Conservation (phyloP, 176 grass and related monocot genomes). For the Luzula sylvatica region DNA sequence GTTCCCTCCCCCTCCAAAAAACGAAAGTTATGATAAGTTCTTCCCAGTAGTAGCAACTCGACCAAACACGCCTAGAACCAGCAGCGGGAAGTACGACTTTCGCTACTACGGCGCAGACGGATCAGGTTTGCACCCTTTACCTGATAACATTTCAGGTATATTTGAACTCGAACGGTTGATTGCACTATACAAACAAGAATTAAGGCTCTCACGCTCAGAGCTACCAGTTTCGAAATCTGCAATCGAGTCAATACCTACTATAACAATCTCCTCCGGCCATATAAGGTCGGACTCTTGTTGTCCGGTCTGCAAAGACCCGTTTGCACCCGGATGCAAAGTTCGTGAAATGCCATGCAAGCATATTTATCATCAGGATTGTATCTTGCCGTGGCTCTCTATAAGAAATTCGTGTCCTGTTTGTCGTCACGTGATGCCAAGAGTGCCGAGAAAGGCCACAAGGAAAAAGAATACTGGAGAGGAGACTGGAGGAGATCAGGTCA, state of each 20-base stretch:
- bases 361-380: slow-evolving; percentile 61
- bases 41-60: no score
- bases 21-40: no score
- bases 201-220: no score
- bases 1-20: no score
- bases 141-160: no score
- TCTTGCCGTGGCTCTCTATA: slow-evolving; percentile 61
- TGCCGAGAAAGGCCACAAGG: slow-evolving; percentile 5
- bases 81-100: no score
- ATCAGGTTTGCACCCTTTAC: no score
- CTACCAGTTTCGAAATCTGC: slow-evolving; percentile 50
- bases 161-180: slow-evolving; percentile 39
- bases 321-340: slow-evolving; percentile 32
- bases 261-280: slow-evolving; percentile 26
- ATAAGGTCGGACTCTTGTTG: slow-evolving; percentile 36
- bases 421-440: slow-evolving; percentile 54
- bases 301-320: no score
- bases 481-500: slow-evolving; percentile 15
- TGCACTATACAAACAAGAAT: slow-evolving; percentile 32
- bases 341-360: slow-evolving; percentile 65
- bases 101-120: slow-evolving; percentile 85
- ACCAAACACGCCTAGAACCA: no score
- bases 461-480: slow-evolving; percentile 31
- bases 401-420: slow-evolving; percentile 57
- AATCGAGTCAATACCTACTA: slow-evolving; percentile 54